Evolutionary conservation across 495 filamentous ascomycete species (phyloP).

Genomic region (Xylaria telfairii): DNA sequence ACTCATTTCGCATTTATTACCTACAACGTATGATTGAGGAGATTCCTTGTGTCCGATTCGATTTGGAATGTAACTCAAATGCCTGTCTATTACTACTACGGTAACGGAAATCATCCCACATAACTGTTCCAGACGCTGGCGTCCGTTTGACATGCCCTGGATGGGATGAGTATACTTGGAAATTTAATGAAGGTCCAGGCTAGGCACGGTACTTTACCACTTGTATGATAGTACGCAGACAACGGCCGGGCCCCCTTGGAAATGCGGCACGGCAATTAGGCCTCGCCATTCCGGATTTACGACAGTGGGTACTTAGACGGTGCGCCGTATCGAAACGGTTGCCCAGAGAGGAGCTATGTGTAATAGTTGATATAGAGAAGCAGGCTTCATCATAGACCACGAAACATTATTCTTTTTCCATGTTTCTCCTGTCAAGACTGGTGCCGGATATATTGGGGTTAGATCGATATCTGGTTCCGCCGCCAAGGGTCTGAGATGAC

Average conservation of each 20-base stretch:
- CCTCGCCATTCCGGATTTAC: constrained; percentile 6
- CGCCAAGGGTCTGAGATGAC: not conserved
- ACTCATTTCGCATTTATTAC: constrained; percentile 11
- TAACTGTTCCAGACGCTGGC: not conserved
- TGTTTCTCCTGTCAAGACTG: not conserved
- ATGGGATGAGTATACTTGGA: not conserved
- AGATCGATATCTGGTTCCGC: not conserved
- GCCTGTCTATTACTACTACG: constrained; percentile 21
- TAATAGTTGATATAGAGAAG: not conserved
- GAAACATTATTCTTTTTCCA: not conserved
- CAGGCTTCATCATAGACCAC: not conserved
- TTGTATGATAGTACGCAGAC: not conserved
- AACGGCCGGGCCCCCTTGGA: not conserved
- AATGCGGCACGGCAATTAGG: constrained; percentile 19
- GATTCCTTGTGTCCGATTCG: not conserved
- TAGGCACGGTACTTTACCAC: constrained; percentile 1
- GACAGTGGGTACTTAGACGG: not conserved
- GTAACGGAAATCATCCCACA: constrained; percentile 14
- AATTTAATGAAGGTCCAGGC: not conserved
- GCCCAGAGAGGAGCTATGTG: not conserved
- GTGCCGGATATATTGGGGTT: not conserved
- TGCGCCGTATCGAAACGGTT: not conserved
- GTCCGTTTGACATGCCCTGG: not conserved
- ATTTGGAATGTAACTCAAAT: constrained; percentile 19
- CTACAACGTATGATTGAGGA: constrained; percentile 12